These are phyloP conservation scores for Ogataea minuta DNA, from an alignment of 805 yeast genomes.

Conservation along the genomic window DNA sequence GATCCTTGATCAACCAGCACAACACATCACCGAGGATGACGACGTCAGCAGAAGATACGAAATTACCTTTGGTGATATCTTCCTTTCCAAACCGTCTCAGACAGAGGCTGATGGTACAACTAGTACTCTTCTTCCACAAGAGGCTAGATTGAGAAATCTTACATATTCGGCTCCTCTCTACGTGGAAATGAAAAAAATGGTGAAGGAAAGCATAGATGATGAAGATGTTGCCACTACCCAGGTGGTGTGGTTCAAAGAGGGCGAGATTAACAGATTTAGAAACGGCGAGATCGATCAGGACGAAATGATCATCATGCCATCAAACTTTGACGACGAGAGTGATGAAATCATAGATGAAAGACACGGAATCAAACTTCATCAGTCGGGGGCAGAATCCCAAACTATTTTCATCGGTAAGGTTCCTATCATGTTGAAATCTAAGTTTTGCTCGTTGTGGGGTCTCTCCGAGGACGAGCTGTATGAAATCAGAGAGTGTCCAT, in stretches of 20 bases:
- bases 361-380: slow-evolving; percentile 33
- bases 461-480: slow-evolving; percentile 90
- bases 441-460: slow-evolving; percentile 89
- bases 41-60: slow-evolving; percentile 90
- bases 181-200: slow-evolving; percentile 91
- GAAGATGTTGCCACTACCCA: slow-evolving; percentile 50
- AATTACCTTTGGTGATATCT: slow-evolving; percentile 96
- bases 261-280: slow-evolving; percentile 42
- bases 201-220: slow-evolving; percentile 78
- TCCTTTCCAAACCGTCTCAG: slow-evolving; percentile 94
- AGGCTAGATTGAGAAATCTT: slow-evolving; percentile 92
- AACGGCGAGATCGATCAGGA: slow-evolving; percentile 28
- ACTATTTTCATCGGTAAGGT: slow-evolving; percentile 86
- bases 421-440: slow-evolving; percentile 96
- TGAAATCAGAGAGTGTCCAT: slow-evolving; percentile 96
- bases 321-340: slow-evolving; percentile 52
- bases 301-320: slow-evolving; percentile 28
- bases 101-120: slow-evolving; percentile 99
- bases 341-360: slow-evolving; percentile 59
- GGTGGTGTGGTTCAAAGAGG: slow-evolving; percentile 58
- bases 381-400: slow-evolving; percentile 36
- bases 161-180: slow-evolving; percentile 95
- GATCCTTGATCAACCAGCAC: slow-evolving; percentile 97
- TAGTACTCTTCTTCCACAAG: slow-evolving; percentile 97
- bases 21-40: slow-evolving; percentile 88